Evolutionary conservation across 257 asterid genomes (phyloP).

Genomic region (Solanum clarkiae): DNA sequence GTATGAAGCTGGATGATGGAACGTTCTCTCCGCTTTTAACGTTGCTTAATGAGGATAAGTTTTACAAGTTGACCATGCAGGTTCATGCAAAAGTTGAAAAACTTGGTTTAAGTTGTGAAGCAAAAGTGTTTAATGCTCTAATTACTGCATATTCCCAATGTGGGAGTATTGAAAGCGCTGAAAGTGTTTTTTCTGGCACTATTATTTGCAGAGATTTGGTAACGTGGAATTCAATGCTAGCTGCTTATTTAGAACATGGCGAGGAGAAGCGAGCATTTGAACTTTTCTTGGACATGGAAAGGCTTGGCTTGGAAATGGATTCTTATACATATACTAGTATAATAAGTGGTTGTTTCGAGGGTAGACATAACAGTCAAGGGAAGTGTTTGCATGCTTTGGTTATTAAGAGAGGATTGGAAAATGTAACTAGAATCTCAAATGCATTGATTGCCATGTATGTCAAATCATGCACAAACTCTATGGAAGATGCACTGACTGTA

Average conservation of each 20-base stretch:
- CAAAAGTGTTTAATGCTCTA: slow-evolving; percentile 59
- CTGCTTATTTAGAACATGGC: slow-evolving; percentile 48
- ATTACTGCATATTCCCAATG: slow-evolving; percentile 61
- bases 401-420: slow-evolving; percentile 60
- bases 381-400: slow-evolving; percentile 61
- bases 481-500: slow-evolving; percentile 43
- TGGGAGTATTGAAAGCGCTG: slow-evolving; percentile 38
- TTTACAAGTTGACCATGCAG: slow-evolving; percentile 37
- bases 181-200: slow-evolving; percentile 38
- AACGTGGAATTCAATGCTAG: slow-evolving; percentile 79
- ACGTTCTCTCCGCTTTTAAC: slow-evolving; percentile 70
- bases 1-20: slow-evolving; percentile 53
- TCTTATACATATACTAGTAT: slow-evolving; percentile 55
- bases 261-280: slow-evolving; percentile 29
- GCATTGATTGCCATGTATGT: slow-evolving; percentile 61
- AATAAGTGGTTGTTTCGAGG: slow-evolving; percentile 41
- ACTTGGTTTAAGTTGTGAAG: slow-evolving; percentile 43
- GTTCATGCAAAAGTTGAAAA: slow-evolving; percentile 59
- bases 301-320: slow-evolving; percentile 41
- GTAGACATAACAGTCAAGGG: slow-evolving; percentile 24
- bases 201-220: slow-evolving; percentile 47
- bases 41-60: slow-evolving; percentile 32
- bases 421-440: slow-evolving; percentile 41
- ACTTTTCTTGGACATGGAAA: slow-evolving; percentile 54
- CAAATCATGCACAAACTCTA: slow-evolving; percentile 24